These are phyloP conservation scores for Acacia confusa DNA, from an alignment of 306 rosid genomes.

Conservation along the genomic window DNA sequence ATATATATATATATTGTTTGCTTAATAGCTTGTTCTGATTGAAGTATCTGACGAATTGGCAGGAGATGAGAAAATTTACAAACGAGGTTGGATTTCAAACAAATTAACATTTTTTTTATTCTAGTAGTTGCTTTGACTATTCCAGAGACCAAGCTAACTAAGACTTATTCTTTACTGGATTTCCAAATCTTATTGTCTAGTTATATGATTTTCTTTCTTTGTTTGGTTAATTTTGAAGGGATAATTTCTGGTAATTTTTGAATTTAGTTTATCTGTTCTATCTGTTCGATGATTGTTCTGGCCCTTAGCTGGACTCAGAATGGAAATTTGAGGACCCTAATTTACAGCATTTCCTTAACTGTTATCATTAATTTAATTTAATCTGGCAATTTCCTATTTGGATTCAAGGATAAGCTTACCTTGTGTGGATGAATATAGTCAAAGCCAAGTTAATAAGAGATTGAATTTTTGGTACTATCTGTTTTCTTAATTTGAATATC, in stretches of 20 bases:
- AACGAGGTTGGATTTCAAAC: background rate
- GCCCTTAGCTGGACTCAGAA: slow-evolving; percentile 8
- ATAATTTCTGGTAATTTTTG: slow-evolving; percentile 15
- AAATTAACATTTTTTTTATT: background rate
- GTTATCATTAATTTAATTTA: background rate
- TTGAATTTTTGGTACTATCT: background rate
- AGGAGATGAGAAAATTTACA: background rate
- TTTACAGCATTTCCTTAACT: slow-evolving; percentile 14
- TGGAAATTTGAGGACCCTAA: slow-evolving; percentile 21
- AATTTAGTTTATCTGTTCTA: background rate
- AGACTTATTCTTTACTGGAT: background rate
- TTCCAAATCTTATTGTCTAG: slow-evolving; percentile 11
- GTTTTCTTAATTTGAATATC: background rate
- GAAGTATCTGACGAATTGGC: background rate
- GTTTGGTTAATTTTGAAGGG: background rate
- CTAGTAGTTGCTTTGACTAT: background rate
- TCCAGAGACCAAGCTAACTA: background rate
- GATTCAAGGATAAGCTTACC: slow-evolving; percentile 18
- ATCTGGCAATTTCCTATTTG: background rate
- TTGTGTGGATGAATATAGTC: background rate
- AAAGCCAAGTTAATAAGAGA: background rate
- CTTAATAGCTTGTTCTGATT: background rate
- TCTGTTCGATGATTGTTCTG: background rate
- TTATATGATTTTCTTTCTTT: background rate
- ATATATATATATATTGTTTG: too few species aligned